Evolutionary conservation across 2,329 filamentous ascomycete species (phyloP), one percentile per base, ranked within the genome.

Genomic region (Canariomyces notabilis): DNA sequence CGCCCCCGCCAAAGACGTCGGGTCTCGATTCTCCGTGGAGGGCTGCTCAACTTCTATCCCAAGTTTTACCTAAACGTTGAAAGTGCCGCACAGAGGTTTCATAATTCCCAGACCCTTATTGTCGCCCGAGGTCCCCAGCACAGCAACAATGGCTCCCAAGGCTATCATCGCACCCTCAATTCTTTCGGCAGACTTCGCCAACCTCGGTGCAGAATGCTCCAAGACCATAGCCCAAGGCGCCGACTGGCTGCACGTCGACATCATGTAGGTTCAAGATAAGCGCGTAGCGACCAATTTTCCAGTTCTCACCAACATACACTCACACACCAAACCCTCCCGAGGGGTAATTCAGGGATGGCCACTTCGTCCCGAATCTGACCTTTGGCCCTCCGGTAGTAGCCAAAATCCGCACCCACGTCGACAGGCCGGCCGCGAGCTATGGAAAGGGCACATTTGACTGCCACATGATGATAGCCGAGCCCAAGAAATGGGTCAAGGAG

Each of bases 401-500:
- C 58, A 95, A 91, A 74, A 93, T 98, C 60, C 83, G 93, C 53
- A 75, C 79, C 37, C 87, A 95, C 61, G 90, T 98, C 59, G 83
- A 88, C 47, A 76, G 77, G 57, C 90, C 89, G 3, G 74, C 75
- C 33, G 72, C 77, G 42, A 77, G 77, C 26, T 74, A 85, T 57
- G 89, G 87, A 43, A 86, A 83, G 59, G 93, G 93, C 52, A 97
- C 91, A 12, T 98, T 98, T 66, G 93, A 98, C 70, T 98, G 93
- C 77, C 93, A 98, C 71, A 97, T 98, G 93, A 98, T 98, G 93
- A 95, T 98, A 64, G 83, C 89, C 61, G 91, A 98, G 90, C 93
- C 93, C 57, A 94, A 97, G 76, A 90, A 89, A 76, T 98, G 93
- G 93, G 90, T 96, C 60, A 87, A 87, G 63, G 88, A 95, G 52